Conservation (phyloP, 2,329 filamentous ascomycete species). For the Xylariaceae sp. region DNA sequence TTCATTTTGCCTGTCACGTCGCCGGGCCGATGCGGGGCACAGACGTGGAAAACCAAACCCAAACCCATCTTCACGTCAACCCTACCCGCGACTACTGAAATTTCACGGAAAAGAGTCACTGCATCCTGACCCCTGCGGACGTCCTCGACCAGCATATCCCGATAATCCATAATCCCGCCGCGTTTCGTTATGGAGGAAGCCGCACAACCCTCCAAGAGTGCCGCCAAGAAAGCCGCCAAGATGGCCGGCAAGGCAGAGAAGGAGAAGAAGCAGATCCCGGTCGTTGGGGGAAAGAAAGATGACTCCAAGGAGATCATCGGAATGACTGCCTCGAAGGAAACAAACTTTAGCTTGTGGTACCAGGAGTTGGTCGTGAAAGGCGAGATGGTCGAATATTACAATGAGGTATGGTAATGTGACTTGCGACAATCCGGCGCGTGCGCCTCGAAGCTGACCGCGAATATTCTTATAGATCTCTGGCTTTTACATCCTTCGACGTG, state of each 20-base stretch:
- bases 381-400: slow-evolving; percentile 95
- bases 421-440: neutral
- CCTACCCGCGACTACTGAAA: no score
- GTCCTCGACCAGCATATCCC: neutral
- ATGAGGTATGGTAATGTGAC: slow-evolving; percentile 29
- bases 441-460: slow-evolving; percentile 4
- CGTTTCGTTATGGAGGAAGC: slow-evolving; percentile 14
- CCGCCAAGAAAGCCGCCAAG: slow-evolving; percentile 60
- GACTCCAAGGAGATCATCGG: slow-evolving; percentile 65
- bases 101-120: no score
- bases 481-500: slow-evolving; percentile 84
- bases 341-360: slow-evolving; percentile 90
- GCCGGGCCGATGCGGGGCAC: slow-evolving; percentile 16
- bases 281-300: slow-evolving; percentile 55
- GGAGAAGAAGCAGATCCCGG: slow-evolving; percentile 54
- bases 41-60: neutral
- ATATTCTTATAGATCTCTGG: slow-evolving; percentile 72
- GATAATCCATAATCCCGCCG: neutral
- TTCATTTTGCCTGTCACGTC: slow-evolving; percentile 7
- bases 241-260: slow-evolving; percentile 59
- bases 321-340: slow-evolving; percentile 22
- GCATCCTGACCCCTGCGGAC: no score
- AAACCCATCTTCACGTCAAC: neutral
- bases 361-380: slow-evolving; percentile 96
- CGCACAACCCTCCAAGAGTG: slow-evolving; percentile 55